These are phyloP conservation scores for Phlyctochytrium planicorne DNA, from an alignment of 192 early-diverging fungal genomes.

Conservation along the genomic window DNA sequence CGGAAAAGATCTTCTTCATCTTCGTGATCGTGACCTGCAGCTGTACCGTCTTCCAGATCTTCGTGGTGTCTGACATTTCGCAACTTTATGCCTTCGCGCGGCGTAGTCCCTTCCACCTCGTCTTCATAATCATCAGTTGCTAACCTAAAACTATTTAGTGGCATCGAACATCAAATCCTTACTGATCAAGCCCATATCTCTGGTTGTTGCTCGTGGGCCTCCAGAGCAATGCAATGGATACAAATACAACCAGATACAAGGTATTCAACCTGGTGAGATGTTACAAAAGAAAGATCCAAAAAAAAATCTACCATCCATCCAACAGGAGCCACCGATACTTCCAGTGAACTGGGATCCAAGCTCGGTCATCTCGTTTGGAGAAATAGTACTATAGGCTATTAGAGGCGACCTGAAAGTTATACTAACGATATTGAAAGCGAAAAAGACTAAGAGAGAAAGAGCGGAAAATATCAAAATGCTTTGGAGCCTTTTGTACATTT, in stretches of 20 bases:
- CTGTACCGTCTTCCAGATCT: slow-evolving; percentile 17
- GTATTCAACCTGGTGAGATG: slow-evolving; percentile 59
- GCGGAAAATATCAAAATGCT: slow-evolving; percentile 76
- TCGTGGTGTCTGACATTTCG: slow-evolving; percentile 7
- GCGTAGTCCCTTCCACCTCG: slow-evolving; percentile 11
- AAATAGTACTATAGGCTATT: slow-evolving; percentile 42
- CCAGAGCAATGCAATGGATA: slow-evolving; percentile 85
- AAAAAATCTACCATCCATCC: slow-evolving; percentile 67
- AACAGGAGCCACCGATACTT: slow-evolving; percentile 86
- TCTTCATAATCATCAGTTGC: slow-evolving; percentile 67
- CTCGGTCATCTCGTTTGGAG: slow-evolving; percentile 54
- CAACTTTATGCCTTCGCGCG: background rate
- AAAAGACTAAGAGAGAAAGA: slow-evolving; percentile 69
- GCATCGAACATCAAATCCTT: slow-evolving; percentile 60
- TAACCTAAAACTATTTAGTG: too few relatives aligned
- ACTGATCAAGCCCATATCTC: slow-evolving; percentile 85
- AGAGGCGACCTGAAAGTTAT: background rate
- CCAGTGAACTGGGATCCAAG: slow-evolving; percentile 79
- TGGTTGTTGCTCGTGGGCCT: slow-evolving; percentile 89
- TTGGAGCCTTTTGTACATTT: slow-evolving; percentile 87
- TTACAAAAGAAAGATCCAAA: background rate
- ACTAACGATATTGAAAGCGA: slow-evolving; percentile 79
- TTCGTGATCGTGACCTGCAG: slow-evolving; percentile 19
- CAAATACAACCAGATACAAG: slow-evolving; percentile 79
- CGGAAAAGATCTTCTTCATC: slow-evolving; percentile 36